These are phyloP conservation scores for Myrica gale DNA, from an alignment of 306 rosid genomes.

Conservation along the genomic window DNA sequence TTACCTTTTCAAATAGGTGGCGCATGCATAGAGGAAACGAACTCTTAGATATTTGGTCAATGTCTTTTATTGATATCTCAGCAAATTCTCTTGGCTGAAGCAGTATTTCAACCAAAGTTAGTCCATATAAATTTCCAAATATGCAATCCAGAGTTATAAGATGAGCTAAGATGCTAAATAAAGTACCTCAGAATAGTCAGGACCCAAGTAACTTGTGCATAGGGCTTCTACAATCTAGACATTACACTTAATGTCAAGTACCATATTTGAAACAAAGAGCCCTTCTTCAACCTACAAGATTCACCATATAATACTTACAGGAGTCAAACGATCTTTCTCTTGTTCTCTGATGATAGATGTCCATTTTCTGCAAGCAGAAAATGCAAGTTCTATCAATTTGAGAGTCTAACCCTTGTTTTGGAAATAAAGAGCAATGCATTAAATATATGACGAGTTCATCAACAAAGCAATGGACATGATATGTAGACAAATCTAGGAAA, in stretches of 20 bases:
- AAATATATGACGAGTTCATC: neutral
- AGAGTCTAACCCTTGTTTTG: conserved; percentile 2
- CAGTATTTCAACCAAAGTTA: conserved; percentile 28
- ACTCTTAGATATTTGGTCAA: conserved; percentile 74
- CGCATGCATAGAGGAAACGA: conserved; percentile 97
- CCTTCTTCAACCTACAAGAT: conserved; percentile 4
- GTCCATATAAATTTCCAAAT: conserved; percentile 24
- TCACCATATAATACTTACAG: conserved; percentile 56
- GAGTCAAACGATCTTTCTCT: conserved; percentile 77
- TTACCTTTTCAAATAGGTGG: conserved; percentile 44
- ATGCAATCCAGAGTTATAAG: conserved; percentile 8
- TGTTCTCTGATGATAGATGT: conserved; percentile 69
- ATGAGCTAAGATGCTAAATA: conserved; percentile 17
- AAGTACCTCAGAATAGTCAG: conserved; percentile 86
- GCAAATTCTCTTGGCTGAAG: conserved; percentile 67
- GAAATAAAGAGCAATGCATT: conserved; percentile 11
- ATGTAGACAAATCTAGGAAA: neutral
- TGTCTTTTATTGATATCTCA: conserved; percentile 73
- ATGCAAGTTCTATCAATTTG: conserved; percentile 25
- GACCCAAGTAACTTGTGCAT: conserved; percentile 81
- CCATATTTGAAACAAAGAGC: conserved; percentile 16
- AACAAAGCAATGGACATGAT: neutral
- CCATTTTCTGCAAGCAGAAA: conserved; percentile 81
- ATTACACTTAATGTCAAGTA: conserved; percentile 33
- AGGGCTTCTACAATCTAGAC: conserved; percentile 88